A percentile compares a stretch with the other conserved stretches of the same genome.
Evolutionary conservation across 2,329 filamentous ascomycete species (phyloP).

Genomic region (Bipolaris zeicola): DNA sequence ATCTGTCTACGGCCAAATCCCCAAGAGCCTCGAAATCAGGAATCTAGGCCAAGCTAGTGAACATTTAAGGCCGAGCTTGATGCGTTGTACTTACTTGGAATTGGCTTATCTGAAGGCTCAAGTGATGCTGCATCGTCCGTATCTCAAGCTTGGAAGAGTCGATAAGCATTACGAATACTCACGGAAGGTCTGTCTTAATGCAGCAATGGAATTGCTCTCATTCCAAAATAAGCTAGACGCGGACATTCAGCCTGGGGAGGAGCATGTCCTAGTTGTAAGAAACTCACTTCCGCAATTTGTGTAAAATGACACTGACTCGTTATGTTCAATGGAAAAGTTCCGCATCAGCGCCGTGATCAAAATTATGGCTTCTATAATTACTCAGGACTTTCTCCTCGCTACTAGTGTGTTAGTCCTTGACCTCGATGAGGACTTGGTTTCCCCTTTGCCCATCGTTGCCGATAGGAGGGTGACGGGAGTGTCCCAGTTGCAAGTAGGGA

Average conservation of each 20-base stretch:
- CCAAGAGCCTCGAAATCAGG: constrained; percentile 22
- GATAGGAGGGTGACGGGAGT: constrained; percentile 11
- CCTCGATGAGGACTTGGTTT: constrained; percentile 38
- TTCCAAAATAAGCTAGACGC: constrained; percentile 53
- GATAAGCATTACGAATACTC: constrained; percentile 50
- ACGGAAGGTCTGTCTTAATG: constrained; percentile 52
- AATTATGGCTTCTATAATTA: constrained; percentile 52
- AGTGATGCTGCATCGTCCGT: constrained; percentile 47
- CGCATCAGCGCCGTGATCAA: constrained; percentile 51
- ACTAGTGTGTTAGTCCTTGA: constrained; percentile 56
- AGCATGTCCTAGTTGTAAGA: constrained; percentile 21
- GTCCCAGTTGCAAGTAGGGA: constrained; percentile 22
- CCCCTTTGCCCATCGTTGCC: constrained; percentile 16
- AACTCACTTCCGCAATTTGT: not conserved
- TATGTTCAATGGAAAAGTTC: constrained; percentile 11
- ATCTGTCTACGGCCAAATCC: constrained; percentile 29
- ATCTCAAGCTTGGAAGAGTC: constrained; percentile 42
- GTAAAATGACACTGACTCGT: not conserved
- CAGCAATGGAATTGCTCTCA: constrained; percentile 52
- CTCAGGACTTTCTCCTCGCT: constrained; percentile 56
- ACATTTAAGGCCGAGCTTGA: constrained; percentile 17
- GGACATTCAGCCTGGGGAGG: constrained; percentile 50
- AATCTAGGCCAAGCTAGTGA: constrained; percentile 19
- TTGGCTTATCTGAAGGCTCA: constrained; percentile 42
- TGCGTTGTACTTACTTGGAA: constrained; percentile 40